Conservation (phyloP, 225 moss, liverwort and hornwort genomes). For the Antitrichia curtipendula region DNA sequence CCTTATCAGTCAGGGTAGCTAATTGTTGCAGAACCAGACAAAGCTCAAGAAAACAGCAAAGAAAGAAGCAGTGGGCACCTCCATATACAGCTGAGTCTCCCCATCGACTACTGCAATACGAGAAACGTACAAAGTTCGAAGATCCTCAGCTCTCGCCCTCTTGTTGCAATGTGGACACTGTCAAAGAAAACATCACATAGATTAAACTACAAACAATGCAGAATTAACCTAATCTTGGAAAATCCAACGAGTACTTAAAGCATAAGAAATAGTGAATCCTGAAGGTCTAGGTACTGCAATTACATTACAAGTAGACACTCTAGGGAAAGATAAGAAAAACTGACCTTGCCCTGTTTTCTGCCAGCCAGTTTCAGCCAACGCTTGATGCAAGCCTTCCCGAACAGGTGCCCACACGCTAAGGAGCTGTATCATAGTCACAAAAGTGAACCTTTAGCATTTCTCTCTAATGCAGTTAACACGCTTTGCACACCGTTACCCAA, state of each 20-base stretch:
- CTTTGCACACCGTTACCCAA: not conserved
- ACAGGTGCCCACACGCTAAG: slow-evolving; percentile 77
- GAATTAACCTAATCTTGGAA: not conserved
- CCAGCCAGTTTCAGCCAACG: slow-evolving; percentile 63
- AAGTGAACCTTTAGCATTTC: not conserved
- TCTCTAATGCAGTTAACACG: not conserved
- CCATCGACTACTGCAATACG: slow-evolving; percentile 58
- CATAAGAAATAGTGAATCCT: not conserved
- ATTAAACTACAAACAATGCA: not conserved
- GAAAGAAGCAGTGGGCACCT: slow-evolving; percentile 21
- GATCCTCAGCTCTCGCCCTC: slow-evolving; percentile 59
- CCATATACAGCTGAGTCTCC: slow-evolving; percentile 37
- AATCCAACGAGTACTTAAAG: not conserved
- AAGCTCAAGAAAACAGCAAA: not conserved
- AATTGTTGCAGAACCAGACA: not conserved
- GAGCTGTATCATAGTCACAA: slow-evolving; percentile 21
- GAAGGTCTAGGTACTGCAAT: not conserved
- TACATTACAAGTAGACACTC: not conserved
- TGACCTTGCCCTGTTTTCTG: slow-evolving; percentile 56
- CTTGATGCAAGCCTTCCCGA: slow-evolving; percentile 72
- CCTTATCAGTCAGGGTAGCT: not conserved
- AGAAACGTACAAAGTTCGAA: slow-evolving; percentile 62
- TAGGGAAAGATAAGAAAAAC: not conserved
- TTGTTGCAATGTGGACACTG: slow-evolving; percentile 90
- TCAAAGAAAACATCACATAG: not conserved